A percentile compares a stretch with the other conserved stretches of the same genome.
Conservation (phyloP, 2,329 filamentous ascomycete genomes). For the Magnaporthiopsis poae region DNA sequence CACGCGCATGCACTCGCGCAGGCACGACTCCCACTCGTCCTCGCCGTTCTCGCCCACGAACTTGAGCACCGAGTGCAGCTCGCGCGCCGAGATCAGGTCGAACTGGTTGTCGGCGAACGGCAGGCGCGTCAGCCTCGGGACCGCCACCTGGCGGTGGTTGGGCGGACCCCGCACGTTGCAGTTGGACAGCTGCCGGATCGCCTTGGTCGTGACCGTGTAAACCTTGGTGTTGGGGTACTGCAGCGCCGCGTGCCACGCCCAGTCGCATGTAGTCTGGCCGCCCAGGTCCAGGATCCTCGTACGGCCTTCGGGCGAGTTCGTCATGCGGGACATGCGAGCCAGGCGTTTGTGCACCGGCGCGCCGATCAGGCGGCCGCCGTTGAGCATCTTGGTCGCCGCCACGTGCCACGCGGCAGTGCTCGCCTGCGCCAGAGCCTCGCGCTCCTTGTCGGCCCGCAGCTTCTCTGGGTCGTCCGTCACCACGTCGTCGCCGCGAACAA, state of each 20-base stretch:
- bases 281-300: constrained; percentile 75
- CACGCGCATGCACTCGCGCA: constrained; percentile 78
- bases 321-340: constrained; percentile 41
- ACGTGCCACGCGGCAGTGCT: constrained; percentile 51
- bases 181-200: constrained; percentile 60
- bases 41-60: constrained; percentile 54
- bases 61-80: constrained; percentile 76
- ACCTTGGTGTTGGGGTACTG: constrained; percentile 78
- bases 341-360: constrained; percentile 55
- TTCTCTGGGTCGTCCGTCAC: constrained; percentile 50
- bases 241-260: constrained; percentile 87
- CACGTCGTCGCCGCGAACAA: constrained; percentile 60
- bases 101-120: constrained; percentile 82
- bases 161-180: constrained; percentile 69
- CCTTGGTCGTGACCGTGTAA: constrained; percentile 71
- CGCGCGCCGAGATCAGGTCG: constrained; percentile 81
- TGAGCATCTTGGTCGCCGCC: constrained; percentile 49
- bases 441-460: constrained; percentile 63
- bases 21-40: constrained; percentile 81
- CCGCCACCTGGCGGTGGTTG: constrained; percentile 77
- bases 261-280: constrained; percentile 76
- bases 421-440: constrained; percentile 68
- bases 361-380: constrained; percentile 54
- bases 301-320: constrained; percentile 33
- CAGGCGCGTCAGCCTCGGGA: constrained; percentile 66